phyloP scores from a whole-genome alignment of 225 moss, liverwort and hornwort genomes.

The Pseudisothecium myosuroides region DNA sequence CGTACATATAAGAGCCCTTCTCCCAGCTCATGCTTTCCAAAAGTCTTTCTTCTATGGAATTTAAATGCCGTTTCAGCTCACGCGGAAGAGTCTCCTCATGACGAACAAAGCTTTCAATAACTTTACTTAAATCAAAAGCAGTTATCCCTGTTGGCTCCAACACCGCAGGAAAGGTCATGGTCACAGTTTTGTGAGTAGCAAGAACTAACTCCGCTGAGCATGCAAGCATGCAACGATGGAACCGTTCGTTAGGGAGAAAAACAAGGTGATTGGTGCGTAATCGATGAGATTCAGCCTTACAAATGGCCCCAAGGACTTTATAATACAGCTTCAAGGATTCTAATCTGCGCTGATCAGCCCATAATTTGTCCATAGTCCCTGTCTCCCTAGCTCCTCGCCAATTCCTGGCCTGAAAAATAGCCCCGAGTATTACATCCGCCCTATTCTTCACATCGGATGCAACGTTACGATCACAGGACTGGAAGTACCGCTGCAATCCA shows the following conservation, averaged over 20 bases:
- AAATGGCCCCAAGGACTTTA: constrained; percentile 80
- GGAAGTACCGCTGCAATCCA: constrained; percentile 65
- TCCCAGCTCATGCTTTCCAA: constrained; percentile 99
- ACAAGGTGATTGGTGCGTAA: constrained; percentile 60
- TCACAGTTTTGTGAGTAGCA: constrained; percentile 94
- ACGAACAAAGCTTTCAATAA: constrained; percentile 91
- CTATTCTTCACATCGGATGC: constrained; percentile 53
- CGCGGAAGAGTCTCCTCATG: constrained; percentile 95
- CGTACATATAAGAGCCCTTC: constrained; percentile 91
- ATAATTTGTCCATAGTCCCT: constrained; percentile 53
- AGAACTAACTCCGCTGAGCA: constrained; percentile 96
- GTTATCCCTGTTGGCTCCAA: constrained; percentile 89
- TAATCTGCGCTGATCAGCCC: constrained; percentile 85
- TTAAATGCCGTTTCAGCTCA: constrained; percentile 91
- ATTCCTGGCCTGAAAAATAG: constrained; percentile 63
- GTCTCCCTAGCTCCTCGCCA: constrained; percentile 48
- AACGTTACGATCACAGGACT: constrained; percentile 69
- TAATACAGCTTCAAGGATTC: constrained; percentile 92
- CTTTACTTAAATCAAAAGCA: constrained; percentile 94
- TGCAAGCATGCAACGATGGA: constrained; percentile 98
- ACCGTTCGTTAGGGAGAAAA: constrained; percentile 87
- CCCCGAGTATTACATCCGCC: constrained; percentile 58
- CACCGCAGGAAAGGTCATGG: constrained; percentile 98
- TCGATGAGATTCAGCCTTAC: constrained; percentile 73
- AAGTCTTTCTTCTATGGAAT: constrained; percentile 94